Evolutionary conservation across 2,329 filamentous ascomycete species (phyloP).

Genomic region (Colletotrichum paranaense): DNA sequence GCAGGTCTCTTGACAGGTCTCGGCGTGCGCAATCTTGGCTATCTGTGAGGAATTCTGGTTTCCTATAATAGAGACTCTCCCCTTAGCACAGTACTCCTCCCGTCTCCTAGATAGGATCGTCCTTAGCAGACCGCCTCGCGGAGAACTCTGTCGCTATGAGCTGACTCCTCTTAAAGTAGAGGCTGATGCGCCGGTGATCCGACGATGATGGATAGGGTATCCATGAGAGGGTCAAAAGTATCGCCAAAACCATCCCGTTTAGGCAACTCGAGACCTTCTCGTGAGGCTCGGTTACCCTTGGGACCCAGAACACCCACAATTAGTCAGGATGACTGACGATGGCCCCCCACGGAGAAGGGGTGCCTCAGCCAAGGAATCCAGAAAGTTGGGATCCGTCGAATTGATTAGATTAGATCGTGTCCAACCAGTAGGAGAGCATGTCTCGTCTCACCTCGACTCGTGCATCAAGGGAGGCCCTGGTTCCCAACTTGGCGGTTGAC

Average conservation of each 20-base stretch:
- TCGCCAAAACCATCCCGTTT: constrained; percentile 10
- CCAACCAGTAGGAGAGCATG: background rate
- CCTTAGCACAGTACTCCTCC: background rate
- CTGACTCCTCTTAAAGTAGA: background rate
- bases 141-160: background rate
- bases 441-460: constrained; percentile 4
- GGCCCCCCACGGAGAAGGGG: constrained; percentile 4
- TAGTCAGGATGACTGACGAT: constrained; percentile 22
- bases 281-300: background rate
- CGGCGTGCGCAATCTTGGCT: constrained; percentile 14
- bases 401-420: constrained; percentile 33
- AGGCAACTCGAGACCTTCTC: constrained; percentile 18
- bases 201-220: background rate
- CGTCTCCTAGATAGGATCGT: constrained; percentile 3
- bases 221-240: constrained; percentile 2
- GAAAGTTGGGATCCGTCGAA: constrained; percentile 12
- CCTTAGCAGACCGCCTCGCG: background rate
- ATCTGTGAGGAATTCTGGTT: constrained; percentile 7
- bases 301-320: background rate
- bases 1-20: constrained; percentile 11
- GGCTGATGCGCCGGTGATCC: background rate
- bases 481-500: constrained; percentile 10
- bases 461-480: background rate
- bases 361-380: constrained; percentile 24
- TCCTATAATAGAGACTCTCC: background rate